Evolutionary conservation across 495 filamentous ascomycete species (phyloP), one percentile per base, ranked within the genome.

Genomic region (Aspergillus haitiensis): DNA sequence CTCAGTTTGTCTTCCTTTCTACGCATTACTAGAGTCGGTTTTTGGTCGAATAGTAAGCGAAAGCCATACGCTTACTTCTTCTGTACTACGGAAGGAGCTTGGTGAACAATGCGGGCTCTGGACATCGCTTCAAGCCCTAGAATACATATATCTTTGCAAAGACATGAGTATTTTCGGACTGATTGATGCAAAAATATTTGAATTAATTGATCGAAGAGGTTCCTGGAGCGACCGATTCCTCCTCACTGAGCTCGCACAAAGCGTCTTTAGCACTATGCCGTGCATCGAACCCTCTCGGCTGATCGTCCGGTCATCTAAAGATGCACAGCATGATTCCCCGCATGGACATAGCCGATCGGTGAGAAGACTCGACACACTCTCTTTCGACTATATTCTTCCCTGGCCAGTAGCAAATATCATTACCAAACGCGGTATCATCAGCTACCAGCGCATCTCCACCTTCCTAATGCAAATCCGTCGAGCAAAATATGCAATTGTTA

Each of bases 371-470:
- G 73, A 81, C 9, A 72, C 69, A n/a, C 75, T 90, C 6, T 78
- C 75, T 7, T 75, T 91, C 10, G 75, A 74, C 4, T 90, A 88
- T 61, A 71, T 81, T 49, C 78, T 97, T 4, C 84, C 89, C 7
- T 97, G 93, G 93, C 86, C 92, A 0, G 78, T 96, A n/a, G 88
- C 86, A 36, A 94, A 96, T 50, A 83, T 97, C 21, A 79, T 97
- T 48, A 83, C 80, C 0, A 80, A 82, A 27, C 73, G 80, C 5
- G 81, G 85, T 0, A 79, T 93, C 31, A 53, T 67, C 0, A 75
- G 76, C 0, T 96, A 96, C 68, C 86, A 89, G 61, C 74, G 79
- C 3, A 75, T 92, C 13, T 91, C 89, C 60, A 86, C 79, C 0
- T 85, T 97, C 35, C 78, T 95, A 0, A 81, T 93, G 32, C 93